These are phyloP conservation scores for Colletotrichum magnum DNA, from an alignment of 2,329 filamentous ascomycete species.

Conservation along the genomic window DNA sequence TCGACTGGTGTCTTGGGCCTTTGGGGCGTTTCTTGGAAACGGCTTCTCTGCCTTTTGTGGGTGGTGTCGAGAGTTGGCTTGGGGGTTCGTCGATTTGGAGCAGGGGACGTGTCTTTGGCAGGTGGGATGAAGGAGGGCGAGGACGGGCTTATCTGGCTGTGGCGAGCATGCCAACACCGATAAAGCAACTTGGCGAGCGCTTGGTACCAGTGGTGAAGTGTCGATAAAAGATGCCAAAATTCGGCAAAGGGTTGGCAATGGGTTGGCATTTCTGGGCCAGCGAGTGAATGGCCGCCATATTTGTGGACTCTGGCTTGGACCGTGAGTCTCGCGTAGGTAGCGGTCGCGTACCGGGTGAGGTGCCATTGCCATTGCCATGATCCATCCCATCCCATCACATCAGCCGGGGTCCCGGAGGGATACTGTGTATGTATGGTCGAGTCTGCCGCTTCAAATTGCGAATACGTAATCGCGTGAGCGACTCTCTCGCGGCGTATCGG, in stretches of 20 bases:
- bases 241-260: conserved; percentile 29
- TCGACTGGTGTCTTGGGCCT: conserved; percentile 6
- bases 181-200: conserved; percentile 37
- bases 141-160: conserved; percentile 27
- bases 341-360: conserved; percentile 19
- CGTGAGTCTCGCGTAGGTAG: conserved; percentile 21
- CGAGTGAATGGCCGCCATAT: conserved; percentile 27
- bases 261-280: conserved; percentile 38
- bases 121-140: not conserved
- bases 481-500: not conserved
- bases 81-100: conserved; percentile 2
- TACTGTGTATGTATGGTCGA: not conserved
- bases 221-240: conserved; percentile 36
- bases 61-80: not conserved
- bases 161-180: conserved; percentile 37
- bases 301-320: conserved; percentile 23
- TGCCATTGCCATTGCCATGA: too few relatives aligned
- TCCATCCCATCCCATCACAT: too few relatives aligned
- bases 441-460: conserved; percentile 17
- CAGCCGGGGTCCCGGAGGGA: not conserved
- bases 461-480: conserved; percentile 29
- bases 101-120: conserved; percentile 15
- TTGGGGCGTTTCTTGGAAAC: conserved; percentile 1
- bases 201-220: conserved; percentile 37
- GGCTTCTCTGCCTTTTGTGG: not conserved